These are phyloP conservation scores for Tetrahymena thermophila DNA, from an alignment of 73 alveolate genomes.

Conservation along the genomic window DNA sequence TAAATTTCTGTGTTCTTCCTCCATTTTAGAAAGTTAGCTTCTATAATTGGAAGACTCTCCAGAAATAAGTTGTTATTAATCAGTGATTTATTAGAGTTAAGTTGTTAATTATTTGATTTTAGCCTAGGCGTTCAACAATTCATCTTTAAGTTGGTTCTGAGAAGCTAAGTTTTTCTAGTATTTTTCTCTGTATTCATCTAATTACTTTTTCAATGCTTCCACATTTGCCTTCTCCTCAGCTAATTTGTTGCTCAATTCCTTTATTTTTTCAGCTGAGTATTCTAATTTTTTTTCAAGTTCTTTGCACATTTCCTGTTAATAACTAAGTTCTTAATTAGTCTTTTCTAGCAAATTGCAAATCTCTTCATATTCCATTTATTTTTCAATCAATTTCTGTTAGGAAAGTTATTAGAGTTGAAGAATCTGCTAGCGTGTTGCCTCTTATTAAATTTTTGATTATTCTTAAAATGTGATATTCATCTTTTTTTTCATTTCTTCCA, in stretches of 20 bases:
- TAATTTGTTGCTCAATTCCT: neutral
- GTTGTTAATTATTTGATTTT: too few relatives aligned
- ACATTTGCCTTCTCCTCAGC: neutral
- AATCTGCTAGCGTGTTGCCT: neutral
- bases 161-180: neutral
- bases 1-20: neutral
- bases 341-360: neutral
- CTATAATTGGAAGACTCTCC: neutral
- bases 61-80: neutral
- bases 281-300: neutral
- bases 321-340: neutral
- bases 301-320: neutral
- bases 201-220: neutral
- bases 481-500: neutral
- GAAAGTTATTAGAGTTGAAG: neutral
- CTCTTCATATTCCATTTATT: neutral
- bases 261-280: neutral
- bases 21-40: neutral
- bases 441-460: neutral
- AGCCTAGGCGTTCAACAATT: neutral
- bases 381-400: neutral
- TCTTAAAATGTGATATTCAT: neutral
- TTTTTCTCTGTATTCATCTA: neutral
- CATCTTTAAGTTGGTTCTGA: neutral
- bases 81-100: neutral